phyloP scores from a whole-genome alignment of 306 rosid species.

The Alnus glutinosa region DNA sequence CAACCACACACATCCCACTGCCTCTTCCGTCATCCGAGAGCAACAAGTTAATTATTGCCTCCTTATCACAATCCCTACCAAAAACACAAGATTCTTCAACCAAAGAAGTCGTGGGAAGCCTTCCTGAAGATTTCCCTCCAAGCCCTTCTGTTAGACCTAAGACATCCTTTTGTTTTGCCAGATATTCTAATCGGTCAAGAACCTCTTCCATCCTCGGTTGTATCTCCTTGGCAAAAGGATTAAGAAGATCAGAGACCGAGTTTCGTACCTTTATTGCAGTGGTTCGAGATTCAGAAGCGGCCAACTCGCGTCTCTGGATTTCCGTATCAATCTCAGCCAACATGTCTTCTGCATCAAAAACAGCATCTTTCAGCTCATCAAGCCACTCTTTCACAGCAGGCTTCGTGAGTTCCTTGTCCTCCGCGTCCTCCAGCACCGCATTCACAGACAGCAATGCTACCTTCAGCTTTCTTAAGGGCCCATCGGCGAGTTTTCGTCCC shows the following conservation, averaged over 20 bases:
- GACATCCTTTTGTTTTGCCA: neutral
- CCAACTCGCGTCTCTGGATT: neutral
- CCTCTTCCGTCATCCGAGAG: neutral
- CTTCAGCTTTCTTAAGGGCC: constrained; percentile 12
- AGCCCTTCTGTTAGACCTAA: neutral
- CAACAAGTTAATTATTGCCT: neutral
- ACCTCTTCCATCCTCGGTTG: neutral
- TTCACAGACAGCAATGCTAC: neutral
- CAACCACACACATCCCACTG: neutral
- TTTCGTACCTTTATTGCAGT: neutral
- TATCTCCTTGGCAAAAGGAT: neutral
- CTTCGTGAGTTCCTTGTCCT: constrained; percentile 19
- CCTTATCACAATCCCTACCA: constrained; percentile 25
- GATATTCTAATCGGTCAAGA: neutral
- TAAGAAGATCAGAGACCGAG: neutral
- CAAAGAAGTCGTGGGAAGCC: neutral
- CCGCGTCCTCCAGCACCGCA: constrained; percentile 27
- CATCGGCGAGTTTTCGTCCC: neutral
- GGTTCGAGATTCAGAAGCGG: neutral
- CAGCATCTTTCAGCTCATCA: constrained; percentile 4
- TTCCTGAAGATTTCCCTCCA: neutral
- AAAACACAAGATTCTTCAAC: neutral
- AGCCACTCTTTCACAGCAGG: constrained; percentile 13
- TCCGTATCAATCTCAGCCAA: neutral
- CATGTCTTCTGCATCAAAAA: constrained; percentile 3